phyloP scores from a whole-genome alignment of 1,284 basidiomycete genomes.

The Moesziomyces sp. region DNA sequence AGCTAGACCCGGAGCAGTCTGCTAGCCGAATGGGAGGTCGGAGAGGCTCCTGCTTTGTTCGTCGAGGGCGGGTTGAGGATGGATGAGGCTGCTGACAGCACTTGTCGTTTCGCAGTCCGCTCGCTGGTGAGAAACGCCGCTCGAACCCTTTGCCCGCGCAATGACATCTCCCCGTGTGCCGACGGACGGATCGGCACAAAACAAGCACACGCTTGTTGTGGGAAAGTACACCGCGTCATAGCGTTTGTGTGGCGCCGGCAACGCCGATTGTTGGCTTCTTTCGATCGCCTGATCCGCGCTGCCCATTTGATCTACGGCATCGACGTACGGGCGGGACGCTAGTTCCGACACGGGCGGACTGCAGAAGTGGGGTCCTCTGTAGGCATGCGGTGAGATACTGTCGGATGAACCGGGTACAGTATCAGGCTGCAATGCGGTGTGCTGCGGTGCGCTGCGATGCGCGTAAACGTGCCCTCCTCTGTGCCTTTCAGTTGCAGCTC shows the following conservation, averaged over 20 bases:
- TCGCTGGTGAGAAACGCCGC: not conserved
- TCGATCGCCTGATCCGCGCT: not conserved
- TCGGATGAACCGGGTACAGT: too few relatives aligned
- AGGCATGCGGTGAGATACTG: not conserved
- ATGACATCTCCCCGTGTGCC: not conserved
- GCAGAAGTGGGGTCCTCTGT: too few relatives aligned
- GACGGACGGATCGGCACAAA: not conserved
- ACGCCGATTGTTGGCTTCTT: not conserved
- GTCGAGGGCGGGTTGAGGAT: not conserved
- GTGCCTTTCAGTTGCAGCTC: too few relatives aligned
- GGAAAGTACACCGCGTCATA: not conserved
- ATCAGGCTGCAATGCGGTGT: not conserved
- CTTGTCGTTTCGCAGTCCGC: not conserved
- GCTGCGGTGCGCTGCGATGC: not conserved
- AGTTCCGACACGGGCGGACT: too few relatives aligned
- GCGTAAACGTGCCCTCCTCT: not conserved
- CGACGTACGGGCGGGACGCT: too few relatives aligned
- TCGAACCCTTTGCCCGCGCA: not conserved
- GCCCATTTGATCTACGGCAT: not conserved
- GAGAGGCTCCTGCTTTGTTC: not conserved
- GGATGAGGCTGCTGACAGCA: not conserved
- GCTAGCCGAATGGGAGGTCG: not conserved
- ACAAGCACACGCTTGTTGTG: not conserved
- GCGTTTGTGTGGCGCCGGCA: not conserved
- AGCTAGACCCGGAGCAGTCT: slow-evolving; percentile 6